phyloP scores from a whole-genome alignment of 2,329 filamentous ascomycete species.

The Calcarisporium arbuscula region DNA sequence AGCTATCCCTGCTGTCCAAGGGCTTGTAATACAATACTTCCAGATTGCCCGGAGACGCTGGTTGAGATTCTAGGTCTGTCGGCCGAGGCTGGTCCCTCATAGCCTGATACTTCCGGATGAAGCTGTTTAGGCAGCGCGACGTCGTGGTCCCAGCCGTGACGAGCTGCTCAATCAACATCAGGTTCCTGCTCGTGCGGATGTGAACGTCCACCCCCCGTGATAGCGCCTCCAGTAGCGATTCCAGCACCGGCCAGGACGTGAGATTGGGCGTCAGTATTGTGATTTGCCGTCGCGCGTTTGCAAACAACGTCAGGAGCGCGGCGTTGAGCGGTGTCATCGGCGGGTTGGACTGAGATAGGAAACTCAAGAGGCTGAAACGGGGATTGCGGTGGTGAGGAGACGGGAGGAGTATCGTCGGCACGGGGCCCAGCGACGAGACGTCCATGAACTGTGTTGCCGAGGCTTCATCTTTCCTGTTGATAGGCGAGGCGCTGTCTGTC shows the following conservation, averaged over 20 bases:
- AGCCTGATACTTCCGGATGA: constrained; percentile 49
- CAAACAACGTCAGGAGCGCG: constrained; percentile 55
- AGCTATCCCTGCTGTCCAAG: constrained; percentile 21
- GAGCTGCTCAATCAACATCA: constrained; percentile 79
- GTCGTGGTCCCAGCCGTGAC: constrained; percentile 73
- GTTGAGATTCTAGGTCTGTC: constrained; percentile 36
- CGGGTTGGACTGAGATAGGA: constrained; percentile 39
- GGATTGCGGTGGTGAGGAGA: constrained; percentile 68
- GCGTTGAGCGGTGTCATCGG: constrained; percentile 63
- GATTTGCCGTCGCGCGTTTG: constrained; percentile 50
- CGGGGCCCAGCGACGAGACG: constrained; percentile 16
- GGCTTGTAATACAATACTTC: constrained; percentile 53
- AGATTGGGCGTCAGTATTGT: constrained; percentile 74
- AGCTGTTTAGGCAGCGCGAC: constrained; percentile 50
- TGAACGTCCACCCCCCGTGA: constrained; percentile 60
- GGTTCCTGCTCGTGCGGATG: constrained; percentile 58
- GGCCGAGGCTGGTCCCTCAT: constrained; percentile 13
- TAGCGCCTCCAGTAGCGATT: constrained; percentile 55
- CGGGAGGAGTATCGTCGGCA: constrained; percentile 61
- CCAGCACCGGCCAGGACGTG: constrained; percentile 59
- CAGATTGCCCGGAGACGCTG: constrained; percentile 39
- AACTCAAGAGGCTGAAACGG: constrained; percentile 53
- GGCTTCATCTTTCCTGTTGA: constrained; percentile 7
- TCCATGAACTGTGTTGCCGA: constrained; percentile 24
- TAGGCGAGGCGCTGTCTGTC: constrained; percentile 7